phyloP scores from a whole-genome alignment of 495 filamentous ascomycete species.

The Aspergillus cavernicola region DNA sequence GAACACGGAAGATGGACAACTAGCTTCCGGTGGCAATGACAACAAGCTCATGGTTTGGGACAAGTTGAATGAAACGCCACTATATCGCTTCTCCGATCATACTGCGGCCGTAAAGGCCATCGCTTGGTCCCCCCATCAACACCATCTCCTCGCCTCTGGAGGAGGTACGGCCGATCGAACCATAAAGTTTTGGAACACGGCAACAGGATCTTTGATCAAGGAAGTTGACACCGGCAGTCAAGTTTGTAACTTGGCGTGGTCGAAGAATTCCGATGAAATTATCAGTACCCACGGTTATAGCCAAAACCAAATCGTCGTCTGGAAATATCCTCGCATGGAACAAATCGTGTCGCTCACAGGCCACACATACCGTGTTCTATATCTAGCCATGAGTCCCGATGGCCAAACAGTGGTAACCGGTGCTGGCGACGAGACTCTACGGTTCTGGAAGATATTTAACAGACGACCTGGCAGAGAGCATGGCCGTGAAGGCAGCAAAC shows the following conservation, averaged over 20 bases:
- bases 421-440: slow-evolving; percentile 90
- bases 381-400: slow-evolving; percentile 95
- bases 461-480: slow-evolving; percentile 54
- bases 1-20: slow-evolving; percentile 91
- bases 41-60: slow-evolving; percentile 99
- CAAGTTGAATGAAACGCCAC: slow-evolving; percentile 77
- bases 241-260: slow-evolving; percentile 96
- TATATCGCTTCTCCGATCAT: slow-evolving; percentile 90
- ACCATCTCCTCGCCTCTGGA: slow-evolving; percentile 87
- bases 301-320: slow-evolving; percentile 97
- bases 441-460: slow-evolving; percentile 96
- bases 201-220: slow-evolving; percentile 69
- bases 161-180: slow-evolving; percentile 92
- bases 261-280: slow-evolving; percentile 91
- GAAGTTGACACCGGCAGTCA: slow-evolving; percentile 94
- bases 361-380: slow-evolving; percentile 93
- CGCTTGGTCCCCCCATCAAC: slow-evolving; percentile 97
- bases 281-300: slow-evolving; percentile 97
- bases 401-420: slow-evolving; percentile 91
- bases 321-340: slow-evolving; percentile 98
- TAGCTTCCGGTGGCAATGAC: slow-evolving; percentile 96
- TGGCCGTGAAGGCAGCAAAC: slow-evolving; percentile 50
- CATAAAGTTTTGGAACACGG: slow-evolving; percentile 97
- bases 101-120: slow-evolving; percentile 96
- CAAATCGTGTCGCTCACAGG: slow-evolving; percentile 93